Base-by-base conservation (phyloP, 2,329 filamentous ascomycete species). In the Colletotrichum incanum region DNA sequence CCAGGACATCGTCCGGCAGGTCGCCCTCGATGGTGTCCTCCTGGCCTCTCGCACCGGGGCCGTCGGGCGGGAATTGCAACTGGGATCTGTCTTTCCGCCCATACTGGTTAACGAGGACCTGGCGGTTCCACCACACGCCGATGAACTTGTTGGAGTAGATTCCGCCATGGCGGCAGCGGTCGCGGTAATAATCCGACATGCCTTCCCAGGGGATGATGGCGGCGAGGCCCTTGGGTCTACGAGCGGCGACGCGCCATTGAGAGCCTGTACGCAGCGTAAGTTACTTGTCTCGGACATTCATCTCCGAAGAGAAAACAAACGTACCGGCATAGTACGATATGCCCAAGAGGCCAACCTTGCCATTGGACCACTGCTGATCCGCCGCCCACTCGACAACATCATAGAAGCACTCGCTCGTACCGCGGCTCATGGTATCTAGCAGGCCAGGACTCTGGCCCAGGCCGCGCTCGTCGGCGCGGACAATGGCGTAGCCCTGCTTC, bases 81-180 rank as follows among this genome's bases (percentile, higher is more conserved):
- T 47, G 56, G 12, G 63, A 80, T 43, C 87, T 80, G 1, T 85
- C 86, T 2, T 86, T 84, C 12, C 83, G 84, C 1, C 92, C 92
- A 72, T 94, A 94, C 78, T 94, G 92, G 76, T 93, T 93, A 0
- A 84, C 84, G 9, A 92, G 82, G 8, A 93, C 90, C 77, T 93
- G 91, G 0, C 90, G 84, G 76, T 92, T 86, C 90, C 90, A 93
- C 91, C 91, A 93, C 76, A 91, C 89, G 16, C 81, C 77, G 75
- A 92, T 91, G 75, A 91, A 91, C 0, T 77, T 78, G 74, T 91
- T 87, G 0, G 88, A 89, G 2, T 91, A 77, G 56, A 92, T 92
- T 0, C 90, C 90, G 0, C 90, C 90, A 69, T 92, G 90, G 0
- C 89, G 84, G 73, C 87, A 90, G 0, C 89, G 81, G 72, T 92